Evolutionary conservation across 2,329 filamentous ascomycete species (phyloP).

Genomic region (Aspergillus sp.): DNA sequence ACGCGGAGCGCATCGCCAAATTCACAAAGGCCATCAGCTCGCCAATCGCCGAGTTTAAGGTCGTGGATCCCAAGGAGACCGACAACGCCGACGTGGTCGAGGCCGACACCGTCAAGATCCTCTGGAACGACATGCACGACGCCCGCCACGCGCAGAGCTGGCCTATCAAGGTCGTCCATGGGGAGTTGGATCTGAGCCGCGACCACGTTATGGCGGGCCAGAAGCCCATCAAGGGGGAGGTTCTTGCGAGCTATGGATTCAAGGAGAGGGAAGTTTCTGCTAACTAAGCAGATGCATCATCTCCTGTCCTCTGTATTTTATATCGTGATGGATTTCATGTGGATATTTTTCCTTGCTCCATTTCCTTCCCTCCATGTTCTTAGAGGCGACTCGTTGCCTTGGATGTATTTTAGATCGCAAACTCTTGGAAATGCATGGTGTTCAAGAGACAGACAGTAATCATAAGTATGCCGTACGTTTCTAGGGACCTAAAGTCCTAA

Average conservation of each 20-base stretch:
- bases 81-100: constrained; percentile 27
- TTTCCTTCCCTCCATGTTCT: constrained; percentile 21
- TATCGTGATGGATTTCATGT: constrained; percentile 14
- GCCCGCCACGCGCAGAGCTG: constrained; percentile 47
- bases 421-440: constrained; percentile 22
- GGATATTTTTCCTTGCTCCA: neutral
- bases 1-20: constrained; percentile 30
- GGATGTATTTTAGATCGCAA: constrained; percentile 30
- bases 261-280: constrained; percentile 29
- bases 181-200: constrained; percentile 42
- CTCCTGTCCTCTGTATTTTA: neutral
- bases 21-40: constrained; percentile 26
- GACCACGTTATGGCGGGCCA: constrained; percentile 42
- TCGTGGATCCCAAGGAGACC: constrained; percentile 33
- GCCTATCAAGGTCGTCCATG: constrained; percentile 50
- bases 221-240: constrained; percentile 29
- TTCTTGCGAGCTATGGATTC: constrained; percentile 31
- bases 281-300: neutral
- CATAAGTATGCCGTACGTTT: neutral
- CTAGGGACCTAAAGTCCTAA: neutral
- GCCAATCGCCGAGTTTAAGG: constrained; percentile 31
- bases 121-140: constrained; percentile 52
- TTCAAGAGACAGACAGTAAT: constrained; percentile 23
- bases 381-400: constrained; percentile 8
- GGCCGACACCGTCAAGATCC: constrained; percentile 45